Evolutionary conservation across 305 asterid genomes (phyloP), one percentile per base, ranked within the genome.

Genomic region (Withania somnifera): DNA sequence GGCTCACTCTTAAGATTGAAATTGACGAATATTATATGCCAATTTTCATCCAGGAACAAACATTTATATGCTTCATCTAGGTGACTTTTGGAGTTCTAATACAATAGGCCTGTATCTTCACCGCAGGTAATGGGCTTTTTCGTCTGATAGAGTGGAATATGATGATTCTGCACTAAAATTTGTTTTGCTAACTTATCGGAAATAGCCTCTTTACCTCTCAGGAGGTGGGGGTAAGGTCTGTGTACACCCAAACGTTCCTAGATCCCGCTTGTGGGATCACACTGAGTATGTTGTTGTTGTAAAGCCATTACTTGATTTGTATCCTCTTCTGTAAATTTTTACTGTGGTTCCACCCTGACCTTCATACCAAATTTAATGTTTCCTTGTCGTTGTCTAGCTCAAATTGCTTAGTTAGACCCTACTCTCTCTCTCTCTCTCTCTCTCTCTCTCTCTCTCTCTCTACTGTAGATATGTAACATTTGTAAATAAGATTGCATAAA

Each of bases 81-180:
- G 97, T 36, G 98, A 93, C 84, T 87, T 90, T 57, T 92, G 98
- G 97, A 94, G 99, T 91, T 92, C 98, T 81, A 92, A 91, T 83
- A 92, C 97, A 47, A 91, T 95, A 78, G 98, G 93, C 87, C 86
- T 95, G 54, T 95, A 92, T 89, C 98, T 95, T 83, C 99, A 95
- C 83, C 87, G 92, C 83, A 92, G 99, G 99, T 92, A 73, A 82
- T 75, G 61, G 24, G 61, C 11, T 15, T 50, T 75, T 45, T 8
- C 15, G 6, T 28, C 60, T 26, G 45, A 73, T 73, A 47, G 42
- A 75, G 45, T 75, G 57, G 61, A 75, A 10, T 15, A 28, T 75
- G 26, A 26, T 50, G 45, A 15, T 53, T 45, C 24, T 50, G 26
- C 6, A 75, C 40, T 50, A 75, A 50, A 47, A 17, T 2, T 75